Conservation (phyloP, 257 asterid species). For the Buddleja alternifolia region DNA sequence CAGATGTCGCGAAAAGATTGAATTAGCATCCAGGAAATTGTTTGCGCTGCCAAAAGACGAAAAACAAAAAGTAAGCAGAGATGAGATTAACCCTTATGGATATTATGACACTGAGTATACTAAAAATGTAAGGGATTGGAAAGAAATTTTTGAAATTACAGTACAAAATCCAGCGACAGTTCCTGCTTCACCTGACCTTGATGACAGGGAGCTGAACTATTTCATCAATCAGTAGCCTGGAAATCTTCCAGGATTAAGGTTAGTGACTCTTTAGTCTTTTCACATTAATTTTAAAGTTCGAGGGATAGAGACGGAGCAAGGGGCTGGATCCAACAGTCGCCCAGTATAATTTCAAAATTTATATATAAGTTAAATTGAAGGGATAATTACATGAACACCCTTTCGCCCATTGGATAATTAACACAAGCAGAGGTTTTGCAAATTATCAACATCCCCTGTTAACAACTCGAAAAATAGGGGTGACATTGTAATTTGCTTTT, state of each 20-base stretch:
- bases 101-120: constrained; percentile 37
- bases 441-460: too few relatives aligned
- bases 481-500: too few relatives aligned
- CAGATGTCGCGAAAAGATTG: constrained; percentile 26
- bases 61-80: constrained; percentile 38
- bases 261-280: too few relatives aligned
- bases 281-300: too few relatives aligned
- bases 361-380: too few relatives aligned
- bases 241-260: constrained; percentile 34
- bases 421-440: too few relatives aligned
- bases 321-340: too few relatives aligned
- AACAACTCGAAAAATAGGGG: too few relatives aligned
- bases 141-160: constrained; percentile 36
- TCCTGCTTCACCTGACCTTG: constrained; percentile 31
- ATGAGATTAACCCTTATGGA: constrained; percentile 35
- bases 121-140: constrained; percentile 42
- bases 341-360: too few relatives aligned
- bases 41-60: constrained; percentile 41
- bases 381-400: too few relatives aligned
- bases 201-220: constrained; percentile 21
- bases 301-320: too few relatives aligned
- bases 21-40: constrained; percentile 38
- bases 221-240: constrained; percentile 30
- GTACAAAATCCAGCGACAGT: constrained; percentile 14
- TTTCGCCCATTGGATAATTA: too few relatives aligned